phyloP scores from a whole-genome alignment of 2,329 filamentous ascomycete genomes.

The Diaporthe ampelina region DNA sequence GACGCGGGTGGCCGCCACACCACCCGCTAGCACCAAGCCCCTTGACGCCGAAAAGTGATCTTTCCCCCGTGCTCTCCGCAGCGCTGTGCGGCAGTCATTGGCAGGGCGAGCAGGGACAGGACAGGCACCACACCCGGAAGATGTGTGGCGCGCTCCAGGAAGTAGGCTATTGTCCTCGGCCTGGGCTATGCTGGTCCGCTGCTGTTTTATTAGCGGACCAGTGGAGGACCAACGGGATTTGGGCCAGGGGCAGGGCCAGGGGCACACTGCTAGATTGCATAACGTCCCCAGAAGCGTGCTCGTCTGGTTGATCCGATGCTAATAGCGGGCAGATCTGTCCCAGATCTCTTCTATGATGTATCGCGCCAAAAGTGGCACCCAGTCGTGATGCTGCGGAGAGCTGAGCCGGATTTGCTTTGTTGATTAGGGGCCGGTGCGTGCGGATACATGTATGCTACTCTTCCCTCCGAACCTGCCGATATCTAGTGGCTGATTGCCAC shows the following conservation, averaged over 20 bases:
- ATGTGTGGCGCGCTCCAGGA: slow-evolving; percentile 1
- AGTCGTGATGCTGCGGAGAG: slow-evolving; percentile 22
- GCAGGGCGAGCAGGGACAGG: background rate
- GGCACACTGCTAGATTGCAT: slow-evolving; percentile 20
- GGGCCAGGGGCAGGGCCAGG: slow-evolving; percentile 9
- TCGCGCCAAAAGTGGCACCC: slow-evolving; percentile 22
- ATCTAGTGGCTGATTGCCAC: background rate
- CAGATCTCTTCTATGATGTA: slow-evolving; percentile 11
- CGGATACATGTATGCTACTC: slow-evolving; percentile 22
- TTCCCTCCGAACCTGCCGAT: slow-evolving; percentile 24
- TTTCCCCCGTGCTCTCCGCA: background rate
- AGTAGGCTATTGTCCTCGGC: background rate
- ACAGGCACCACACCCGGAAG: background rate
- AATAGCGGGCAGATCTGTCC: slow-evolving; percentile 27
- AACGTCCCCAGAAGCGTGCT: slow-evolving; percentile 25
- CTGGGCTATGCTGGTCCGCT: slow-evolving; percentile 24
- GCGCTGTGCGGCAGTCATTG: background rate
- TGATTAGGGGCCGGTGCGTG: background rate
- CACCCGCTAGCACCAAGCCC: slow-evolving; percentile 16
- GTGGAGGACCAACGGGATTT: slow-evolving; percentile 13
- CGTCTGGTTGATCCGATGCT: slow-evolving; percentile 25
- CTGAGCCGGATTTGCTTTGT: slow-evolving; percentile 13
- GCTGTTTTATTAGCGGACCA: slow-evolving; percentile 13
- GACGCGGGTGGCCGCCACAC: slow-evolving; percentile 22
- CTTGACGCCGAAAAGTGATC: slow-evolving; percentile 3